Base-by-base conservation (phyloP, 768 basidiomycete genomes). In the Gloeophyllum trabeum region DNA sequence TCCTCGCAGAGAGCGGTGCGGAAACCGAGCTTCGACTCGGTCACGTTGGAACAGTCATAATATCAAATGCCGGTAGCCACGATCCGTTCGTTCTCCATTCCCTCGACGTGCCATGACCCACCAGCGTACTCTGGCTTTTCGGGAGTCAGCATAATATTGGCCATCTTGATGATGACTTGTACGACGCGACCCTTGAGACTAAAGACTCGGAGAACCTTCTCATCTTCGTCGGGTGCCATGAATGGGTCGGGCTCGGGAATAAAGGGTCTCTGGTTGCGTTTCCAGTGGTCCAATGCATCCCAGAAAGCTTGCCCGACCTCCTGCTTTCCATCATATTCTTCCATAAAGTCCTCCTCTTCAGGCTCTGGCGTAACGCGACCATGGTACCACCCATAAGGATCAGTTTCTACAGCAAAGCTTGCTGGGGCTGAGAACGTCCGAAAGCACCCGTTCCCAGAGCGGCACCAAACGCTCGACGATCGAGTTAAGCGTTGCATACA, bases 101-200 rank as follows among this genome's bases (percentile, higher is more conserved):
- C 65, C 47, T 65, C 64, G 34, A 64, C 54, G 44, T 65, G 65
- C 64, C 65, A 66, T 4, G 47, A 53, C 16, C 64, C 63, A 13
- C 64, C 64, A 0, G 42, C 45, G 48, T 65, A 65, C 4, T 51
- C 46, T 1, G 65, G 64, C 38, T 59, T 57, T 19, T 64, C 61
- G 12, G 65, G 63, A 0, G 60, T 62, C 38, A 65, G 41, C 42
- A 56, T 50, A 35, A 62, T 59, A 37, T 55, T 56, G 6, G 56
- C 55, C 4, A 62, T 46, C 44, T 62, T 62, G 20, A 56, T 57
- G 30, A 62, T 63, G 13, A 59, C 49, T 42, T 64, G 59, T 5
- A 57, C 28, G 28, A 16, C 16, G 10, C 28, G 28, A 32, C 28
- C 28, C 28, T 32, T 32, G 28, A 32, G 28, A 10, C 16, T 16